Base-by-base conservation (phyloP, 352 stramenopile species). In the Globisporangium spinosum region DNA sequence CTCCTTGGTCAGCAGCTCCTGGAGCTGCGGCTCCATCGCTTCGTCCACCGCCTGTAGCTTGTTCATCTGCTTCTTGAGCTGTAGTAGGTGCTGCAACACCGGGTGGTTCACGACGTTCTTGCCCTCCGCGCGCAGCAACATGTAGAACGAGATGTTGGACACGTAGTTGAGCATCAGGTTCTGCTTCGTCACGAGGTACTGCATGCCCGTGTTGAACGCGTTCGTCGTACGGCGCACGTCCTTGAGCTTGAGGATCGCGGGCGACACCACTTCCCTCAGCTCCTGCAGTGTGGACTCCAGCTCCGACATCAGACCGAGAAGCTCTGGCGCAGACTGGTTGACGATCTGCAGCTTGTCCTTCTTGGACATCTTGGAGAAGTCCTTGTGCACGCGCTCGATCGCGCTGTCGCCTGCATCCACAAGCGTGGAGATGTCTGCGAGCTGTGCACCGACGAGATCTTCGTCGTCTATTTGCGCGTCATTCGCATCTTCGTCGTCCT, bases 281-380 rank as follows among this genome's bases (percentile, higher is more conserved):
- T 91, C 80, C 43, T 79, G 84, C 54, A 89, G 83, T 17, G 85
- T 86, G 49, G 74, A 67, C 58, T 94, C 75, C 4, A 96, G 74
- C 67, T 96, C 88, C 0, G 73, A 69, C 34, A 88, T 73, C 2
- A 96, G 72, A 4, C 88, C 88, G 5, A 94, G 68, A 22, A 96
- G 73, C 68, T 96, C 88, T 0, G 88, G 88, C 2, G 86, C 82
- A 1, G 84, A 74, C 82, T 94, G 82, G 64, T 93, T 92, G 27
- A 96, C 85, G 58, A 96, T 90, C 70, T 90, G 80, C 22, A 95
- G 76, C 71, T 95, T 94, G 69, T 93, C 85, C 62, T 93, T 92
- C 79, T 90, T 93, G 59, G 83, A 84, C 74, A 96, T 78, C 71
- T 93, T 94, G 27, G 82, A 93, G 47, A 93, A 94, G 66, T 94